Evolutionary conservation across 2,329 filamentous ascomycete genomes (phyloP).

Genomic region (Canariomyces notabilis): DNA sequence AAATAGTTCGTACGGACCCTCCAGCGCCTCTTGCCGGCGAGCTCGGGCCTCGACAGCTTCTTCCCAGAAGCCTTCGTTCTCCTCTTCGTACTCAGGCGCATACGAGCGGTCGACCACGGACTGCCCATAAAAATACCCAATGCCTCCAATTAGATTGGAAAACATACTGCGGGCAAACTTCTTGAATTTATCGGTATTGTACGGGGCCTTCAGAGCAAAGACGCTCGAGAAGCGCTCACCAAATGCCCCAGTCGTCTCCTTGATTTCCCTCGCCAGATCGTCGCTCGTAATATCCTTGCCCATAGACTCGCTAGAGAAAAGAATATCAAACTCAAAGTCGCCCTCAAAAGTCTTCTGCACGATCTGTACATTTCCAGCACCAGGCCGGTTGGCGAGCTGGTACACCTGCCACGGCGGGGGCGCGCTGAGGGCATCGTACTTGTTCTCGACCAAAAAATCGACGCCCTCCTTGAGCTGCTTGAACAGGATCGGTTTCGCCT

Average conservation of each 20-base stretch:
- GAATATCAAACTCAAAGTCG: conserved; percentile 84
- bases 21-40: conserved; percentile 61
- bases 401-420: conserved; percentile 84
- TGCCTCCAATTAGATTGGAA: conserved; percentile 87
- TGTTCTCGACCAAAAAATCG: conserved; percentile 42
- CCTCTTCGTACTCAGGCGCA: conserved; percentile 89
- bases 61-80: conserved; percentile 93
- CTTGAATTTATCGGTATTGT: conserved; percentile 65
- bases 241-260: conserved; percentile 62
- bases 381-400: conserved; percentile 65
- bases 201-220: conserved; percentile 71
- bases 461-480: conserved; percentile 49
- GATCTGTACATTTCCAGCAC: conserved; percentile 73
- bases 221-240: conserved; percentile 67
- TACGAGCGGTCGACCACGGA: conserved; percentile 86
- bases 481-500: conserved; percentile 55
- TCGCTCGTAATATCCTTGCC: conserved; percentile 50
- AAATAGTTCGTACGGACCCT: conserved; percentile 84
- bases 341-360: conserved; percentile 91
- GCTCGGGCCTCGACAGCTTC: conserved; percentile 76
- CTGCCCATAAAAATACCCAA: conserved; percentile 91
- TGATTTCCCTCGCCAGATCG: conserved; percentile 65
- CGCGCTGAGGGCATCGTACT: conserved; percentile 53
- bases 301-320: conserved; percentile 77
- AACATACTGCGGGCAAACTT: conserved; percentile 85